A percentile compares a stretch with the other conserved stretches of the same genome.
These are phyloP conservation scores for Myriangium duriaei DNA, from an alignment of 2,329 filamentous ascomycete species.

Conservation along the genomic window DNA sequence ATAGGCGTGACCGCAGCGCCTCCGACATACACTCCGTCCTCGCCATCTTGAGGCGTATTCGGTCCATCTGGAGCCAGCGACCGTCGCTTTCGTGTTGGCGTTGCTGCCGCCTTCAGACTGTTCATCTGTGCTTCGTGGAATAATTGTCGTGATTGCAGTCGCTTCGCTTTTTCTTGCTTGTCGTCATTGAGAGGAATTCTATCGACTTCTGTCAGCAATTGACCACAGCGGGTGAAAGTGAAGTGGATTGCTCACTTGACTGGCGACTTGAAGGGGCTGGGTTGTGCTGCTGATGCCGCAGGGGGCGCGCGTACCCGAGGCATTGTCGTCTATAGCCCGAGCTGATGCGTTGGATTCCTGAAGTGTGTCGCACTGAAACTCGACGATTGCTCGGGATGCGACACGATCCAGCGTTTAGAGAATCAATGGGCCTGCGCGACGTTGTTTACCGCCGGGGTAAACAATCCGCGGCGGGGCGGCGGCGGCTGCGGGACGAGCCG, in stretches of 20 bases:
- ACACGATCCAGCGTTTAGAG: not conserved
- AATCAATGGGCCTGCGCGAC: too few relatives aligned
- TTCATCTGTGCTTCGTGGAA: slow-evolving; percentile 85
- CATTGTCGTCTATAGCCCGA: slow-evolving; percentile 17
- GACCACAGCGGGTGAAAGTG: not conserved
- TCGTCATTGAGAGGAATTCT: slow-evolving; percentile 97
- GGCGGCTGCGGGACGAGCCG: not conserved
- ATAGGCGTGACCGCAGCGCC: slow-evolving; percentile 78
- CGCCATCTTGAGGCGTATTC: slow-evolving; percentile 32
- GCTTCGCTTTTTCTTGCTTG: slow-evolving; percentile 76
- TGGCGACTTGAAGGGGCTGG: slow-evolving; percentile 41
- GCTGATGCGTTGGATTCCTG: not conserved
- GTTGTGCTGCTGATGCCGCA: slow-evolving; percentile 34
- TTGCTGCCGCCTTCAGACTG: slow-evolving; percentile 71
- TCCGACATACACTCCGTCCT: slow-evolving; percentile 50
- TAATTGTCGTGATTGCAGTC: slow-evolving; percentile 75
- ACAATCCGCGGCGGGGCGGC: not conserved
- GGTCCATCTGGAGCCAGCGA: slow-evolving; percentile 40
- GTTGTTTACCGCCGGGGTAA: not conserved
- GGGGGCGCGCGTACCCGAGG: slow-evolving; percentile 19
- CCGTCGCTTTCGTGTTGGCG: slow-evolving; percentile 54
- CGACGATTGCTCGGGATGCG: not conserved
- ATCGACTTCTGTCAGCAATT: slow-evolving; percentile 8
- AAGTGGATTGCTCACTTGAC: slow-evolving; percentile 26
- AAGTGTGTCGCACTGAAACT: not conserved